Percentiles rank a stretch among this genome's conserved stretches.
phyloP scores from a whole-genome alignment of 352 stramenopile genomes.

The Phytophthora ohioensis region DNA sequence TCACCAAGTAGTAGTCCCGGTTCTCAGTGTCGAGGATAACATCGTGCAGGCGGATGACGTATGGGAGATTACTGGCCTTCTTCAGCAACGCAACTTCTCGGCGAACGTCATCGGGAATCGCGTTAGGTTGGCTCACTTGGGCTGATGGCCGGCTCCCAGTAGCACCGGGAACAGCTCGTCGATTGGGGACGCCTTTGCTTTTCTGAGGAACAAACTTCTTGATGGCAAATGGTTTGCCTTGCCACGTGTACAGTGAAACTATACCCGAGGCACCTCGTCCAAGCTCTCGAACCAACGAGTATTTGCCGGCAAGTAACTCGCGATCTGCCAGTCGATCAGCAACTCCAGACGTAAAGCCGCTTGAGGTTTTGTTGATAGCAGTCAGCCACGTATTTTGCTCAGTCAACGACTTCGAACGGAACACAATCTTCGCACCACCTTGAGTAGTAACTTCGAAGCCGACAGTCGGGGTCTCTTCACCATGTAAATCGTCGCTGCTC shows the following conservation, averaged over 20 bases:
- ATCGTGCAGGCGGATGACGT: constrained; percentile 74
- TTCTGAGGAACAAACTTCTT: constrained; percentile 79
- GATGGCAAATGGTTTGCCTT: constrained; percentile 70
- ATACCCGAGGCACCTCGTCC: constrained; percentile 73
- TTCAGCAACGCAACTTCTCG: constrained; percentile 83
- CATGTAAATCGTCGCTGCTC: constrained; percentile 3
- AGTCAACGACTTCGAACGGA: constrained; percentile 51
- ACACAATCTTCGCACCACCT: constrained; percentile 41
- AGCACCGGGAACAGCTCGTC: constrained; percentile 41
- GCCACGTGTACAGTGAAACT: constrained; percentile 77
- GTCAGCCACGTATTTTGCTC: constrained; percentile 60
- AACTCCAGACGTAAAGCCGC: constrained; percentile 61
- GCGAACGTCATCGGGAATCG: constrained; percentile 65
- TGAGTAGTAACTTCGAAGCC: constrained; percentile 50
- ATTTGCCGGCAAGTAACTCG: constrained; percentile 72
- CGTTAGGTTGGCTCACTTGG: constrained; percentile 20
- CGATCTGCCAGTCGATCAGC: constrained; percentile 59
- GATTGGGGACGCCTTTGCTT: constrained; percentile 58
- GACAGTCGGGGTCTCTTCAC: background rate
- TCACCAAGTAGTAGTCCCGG: constrained; percentile 76
- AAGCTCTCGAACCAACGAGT: constrained; percentile 76
- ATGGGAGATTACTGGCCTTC: constrained; percentile 72
- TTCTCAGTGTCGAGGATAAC: constrained; percentile 77
- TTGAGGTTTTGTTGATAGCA: constrained; percentile 48
- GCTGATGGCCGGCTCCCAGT: constrained; percentile 23